These are phyloP conservation scores for Acanthamoeba healyi DNA, from an alignment of 208 protist species.

Conservation along the genomic window DNA sequence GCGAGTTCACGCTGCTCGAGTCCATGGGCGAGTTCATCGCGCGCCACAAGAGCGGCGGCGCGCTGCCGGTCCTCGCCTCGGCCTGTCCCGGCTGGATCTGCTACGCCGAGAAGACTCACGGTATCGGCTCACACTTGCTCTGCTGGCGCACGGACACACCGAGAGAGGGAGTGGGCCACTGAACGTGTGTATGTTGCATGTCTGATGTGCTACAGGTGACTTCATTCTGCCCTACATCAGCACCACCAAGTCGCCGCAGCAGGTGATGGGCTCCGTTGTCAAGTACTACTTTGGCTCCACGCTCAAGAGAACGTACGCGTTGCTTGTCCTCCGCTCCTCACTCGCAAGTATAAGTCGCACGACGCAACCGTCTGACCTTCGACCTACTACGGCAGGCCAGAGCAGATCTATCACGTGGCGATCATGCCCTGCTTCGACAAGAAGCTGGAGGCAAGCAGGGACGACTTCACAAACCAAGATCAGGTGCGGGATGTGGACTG, in stretches of 20 bases:
- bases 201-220: conserved; percentile 96
- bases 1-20: conserved; percentile 91
- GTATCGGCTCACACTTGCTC: neutral
- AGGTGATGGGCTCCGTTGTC: conserved; percentile 95
- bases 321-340: no score
- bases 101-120: conserved; percentile 98
- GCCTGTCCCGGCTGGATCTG: conserved; percentile 98
- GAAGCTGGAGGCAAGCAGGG: conserved; percentile 97
- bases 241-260: conserved; percentile 96
- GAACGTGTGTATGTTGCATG: no score
- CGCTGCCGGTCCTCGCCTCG: conserved; percentile 94
- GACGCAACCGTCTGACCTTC: neutral
- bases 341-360: no score
- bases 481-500: conserved; percentile 94
- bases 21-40: conserved; percentile 92
- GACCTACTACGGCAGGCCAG: conserved; percentile 65
- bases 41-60: neutral
- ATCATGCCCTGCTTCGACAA: conserved; percentile 99
- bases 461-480: conserved; percentile 89
- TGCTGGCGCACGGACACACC: no score
- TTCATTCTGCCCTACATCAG: conserved; percentile 95
- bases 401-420: conserved; percentile 94
- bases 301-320: neutral
- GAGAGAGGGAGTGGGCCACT: no score
- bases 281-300: conserved; percentile 89